phyloP scores from a whole-genome alignment of 164 flowering plant species.

The Vitis cinerea region DNA sequence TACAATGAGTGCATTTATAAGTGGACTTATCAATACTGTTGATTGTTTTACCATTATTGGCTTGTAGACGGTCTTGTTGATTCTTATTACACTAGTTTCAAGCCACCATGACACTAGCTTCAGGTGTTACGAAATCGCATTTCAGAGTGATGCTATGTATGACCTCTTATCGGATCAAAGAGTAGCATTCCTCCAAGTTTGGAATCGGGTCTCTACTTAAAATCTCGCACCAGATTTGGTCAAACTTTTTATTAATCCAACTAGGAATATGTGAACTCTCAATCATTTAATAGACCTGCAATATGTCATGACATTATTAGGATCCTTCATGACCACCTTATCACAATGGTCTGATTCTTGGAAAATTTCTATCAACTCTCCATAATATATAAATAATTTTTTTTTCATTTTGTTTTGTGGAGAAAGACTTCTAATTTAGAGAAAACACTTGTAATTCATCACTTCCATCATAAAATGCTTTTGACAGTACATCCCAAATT shows the following conservation, averaged over 20 bases:
- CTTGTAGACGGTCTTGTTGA: too few relatives aligned
- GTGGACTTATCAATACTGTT: too few relatives aligned
- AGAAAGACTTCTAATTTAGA: conserved; percentile 7
- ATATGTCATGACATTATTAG: neutral
- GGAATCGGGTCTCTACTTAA: neutral
- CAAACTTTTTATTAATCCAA: neutral
- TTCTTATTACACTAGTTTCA: too few relatives aligned
- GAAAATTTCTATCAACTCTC: conserved; percentile 5
- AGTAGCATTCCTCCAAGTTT: neutral
- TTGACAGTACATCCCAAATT: too few relatives aligned
- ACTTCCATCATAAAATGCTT: neutral
- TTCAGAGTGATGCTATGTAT: neutral
- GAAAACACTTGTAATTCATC: conserved; percentile 6
- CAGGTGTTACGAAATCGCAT: neutral
- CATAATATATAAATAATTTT: conserved; percentile 4
- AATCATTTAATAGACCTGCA: neutral
- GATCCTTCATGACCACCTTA: conserved; percentile 2
- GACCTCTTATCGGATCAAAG: neutral
- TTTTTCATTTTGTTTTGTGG: conserved; percentile 1
- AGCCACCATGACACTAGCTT: neutral
- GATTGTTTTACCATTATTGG: too few relatives aligned
- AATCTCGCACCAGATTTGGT: conserved; percentile 2
- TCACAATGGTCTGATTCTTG: conserved; percentile 9
- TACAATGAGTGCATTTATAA: too few relatives aligned
- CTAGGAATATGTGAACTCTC: conserved; percentile 11